Base-by-base conservation (phyloP, 768 basidiomycete genomes). In the Leccinum rimulosum region DNA sequence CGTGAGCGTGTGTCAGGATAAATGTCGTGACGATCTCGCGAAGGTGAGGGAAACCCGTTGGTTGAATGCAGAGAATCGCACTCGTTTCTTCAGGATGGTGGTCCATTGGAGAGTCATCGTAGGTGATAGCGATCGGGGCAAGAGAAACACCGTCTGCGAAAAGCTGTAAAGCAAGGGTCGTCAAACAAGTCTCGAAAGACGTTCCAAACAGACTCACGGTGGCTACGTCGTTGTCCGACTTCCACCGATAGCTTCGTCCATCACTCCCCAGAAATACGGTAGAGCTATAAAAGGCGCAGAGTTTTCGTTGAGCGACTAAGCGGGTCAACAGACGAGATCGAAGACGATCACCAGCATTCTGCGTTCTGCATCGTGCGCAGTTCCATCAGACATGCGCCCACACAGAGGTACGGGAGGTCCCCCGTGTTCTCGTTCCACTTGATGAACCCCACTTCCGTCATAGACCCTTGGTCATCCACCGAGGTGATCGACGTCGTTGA, bases 21-120 rank as follows among this genome's bases (percentile, higher is more conserved):
- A 65, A 68, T 2, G 66, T 67, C 9, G 31, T 57, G 31, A 68
- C 38, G 22, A 67, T 47, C 35, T 68, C 63, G 15, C 31, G 55
- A 22, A 68, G 50, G 35, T 68, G 49, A 53, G 64, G 66, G 38
- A 68, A 67, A 10, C 66, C 66, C 10, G 56, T 55, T 10, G 61
- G 66, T 11, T 53, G 66, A 30, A 67, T 33, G 19, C 36, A 62
- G 5, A 67, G 48, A 40, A 57, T 19, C 9, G 54, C 6, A 19
- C 12, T 55, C n/a, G 31, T 22, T 19, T 9, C 52, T 1, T 14
- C n/a, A 9, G 19, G 15, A 33, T 45, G 22, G 11, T 30, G 43
- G 14, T 40, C 27, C 3, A 17, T 36, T 4, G 38, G 43, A 17
- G 12, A 33, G 4, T 57, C 58, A 6, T 54, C 33, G 17, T 55